Conservation (phyloP, 78 protist species). For the Dictyostelium citrinum region DNA sequence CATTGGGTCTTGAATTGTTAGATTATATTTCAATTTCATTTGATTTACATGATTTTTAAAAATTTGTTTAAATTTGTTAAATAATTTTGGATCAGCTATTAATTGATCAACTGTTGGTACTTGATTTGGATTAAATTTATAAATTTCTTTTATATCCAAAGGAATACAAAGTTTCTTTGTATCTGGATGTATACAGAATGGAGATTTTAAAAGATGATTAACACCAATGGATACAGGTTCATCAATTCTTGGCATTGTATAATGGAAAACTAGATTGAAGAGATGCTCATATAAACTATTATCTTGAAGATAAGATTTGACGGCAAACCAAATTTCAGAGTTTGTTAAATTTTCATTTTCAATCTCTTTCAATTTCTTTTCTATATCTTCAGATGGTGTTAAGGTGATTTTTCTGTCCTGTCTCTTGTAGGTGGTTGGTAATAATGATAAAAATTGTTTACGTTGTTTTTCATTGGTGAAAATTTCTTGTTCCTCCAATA, state of each 20-base stretch:
- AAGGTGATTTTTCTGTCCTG: not conserved
- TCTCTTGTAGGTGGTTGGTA: not conserved
- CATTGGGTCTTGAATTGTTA: not conserved
- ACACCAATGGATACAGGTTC: constrained; percentile 87
- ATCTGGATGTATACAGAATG: constrained; percentile 98
- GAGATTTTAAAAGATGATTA: constrained; percentile 98
- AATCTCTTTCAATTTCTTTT: not conserved
- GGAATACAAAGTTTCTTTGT: constrained; percentile 87
- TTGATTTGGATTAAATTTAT: constrained; percentile 31
- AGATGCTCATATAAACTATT: constrained; percentile 2
- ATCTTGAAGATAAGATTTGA: not conserved
- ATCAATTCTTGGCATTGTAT: constrained; percentile 94
- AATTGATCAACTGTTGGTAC: constrained; percentile 28
- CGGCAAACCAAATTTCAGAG: constrained; percentile 15
- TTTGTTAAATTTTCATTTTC: not conserved
- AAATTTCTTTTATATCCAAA: constrained; percentile 6
- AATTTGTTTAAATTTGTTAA: not conserved
- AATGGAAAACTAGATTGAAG: constrained; percentile 83
- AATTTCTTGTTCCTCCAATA: constrained; percentile 59
- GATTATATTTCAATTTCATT: not conserved
- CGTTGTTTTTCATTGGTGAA: constrained; percentile 22
- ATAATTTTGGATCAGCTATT: not conserved
- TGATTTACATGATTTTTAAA: constrained; percentile 8
- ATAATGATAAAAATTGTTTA: not conserved
- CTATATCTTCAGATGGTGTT: not conserved